phyloP scores from a whole-genome alignment of 257 asterid species.

The Solanum piurae region DNA sequence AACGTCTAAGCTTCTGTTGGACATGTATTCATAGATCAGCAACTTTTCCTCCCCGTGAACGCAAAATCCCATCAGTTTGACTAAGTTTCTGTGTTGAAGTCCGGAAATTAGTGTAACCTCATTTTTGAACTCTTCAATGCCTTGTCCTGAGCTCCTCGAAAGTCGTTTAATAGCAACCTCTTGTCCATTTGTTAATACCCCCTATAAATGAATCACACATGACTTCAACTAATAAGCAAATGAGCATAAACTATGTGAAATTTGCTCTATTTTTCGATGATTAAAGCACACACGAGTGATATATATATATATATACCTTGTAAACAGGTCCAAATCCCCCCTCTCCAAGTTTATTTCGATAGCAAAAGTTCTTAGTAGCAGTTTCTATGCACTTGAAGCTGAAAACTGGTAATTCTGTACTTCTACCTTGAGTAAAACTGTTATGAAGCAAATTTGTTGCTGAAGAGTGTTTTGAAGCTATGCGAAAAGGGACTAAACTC shows the following conservation, averaged over 20 bases:
- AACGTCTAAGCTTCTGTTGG: conserved; percentile 2
- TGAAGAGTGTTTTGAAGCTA: neutral
- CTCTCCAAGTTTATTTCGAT: conserved; percentile 1
- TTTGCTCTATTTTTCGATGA: too few species aligned
- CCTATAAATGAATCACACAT: neutral
- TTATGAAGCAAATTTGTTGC: neutral
- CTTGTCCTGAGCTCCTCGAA: conserved; percentile 7
- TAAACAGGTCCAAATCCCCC: conserved; percentile 8
- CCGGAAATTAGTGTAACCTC: conserved; percentile 1
- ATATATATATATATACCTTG: neutral
- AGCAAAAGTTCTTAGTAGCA: neutral
- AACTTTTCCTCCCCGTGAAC: neutral
- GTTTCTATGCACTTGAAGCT: neutral
- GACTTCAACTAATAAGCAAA: neutral
- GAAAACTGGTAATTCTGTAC: conserved; percentile 1
- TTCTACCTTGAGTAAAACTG: neutral
- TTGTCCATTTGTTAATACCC: neutral
- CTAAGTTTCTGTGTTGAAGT: conserved; percentile 9
- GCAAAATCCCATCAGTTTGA: conserved; percentile 3
- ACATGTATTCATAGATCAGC: conserved; percentile 2
- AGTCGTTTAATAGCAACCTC: conserved; percentile 1
- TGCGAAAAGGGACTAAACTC: neutral
- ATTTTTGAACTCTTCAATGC: neutral
- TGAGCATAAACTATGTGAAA: neutral
- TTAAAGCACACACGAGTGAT: too few species aligned